These are phyloP conservation scores for Fusarium devonianum DNA, from an alignment of 2,329 filamentous ascomycete genomes.

Conservation along the genomic window DNA sequence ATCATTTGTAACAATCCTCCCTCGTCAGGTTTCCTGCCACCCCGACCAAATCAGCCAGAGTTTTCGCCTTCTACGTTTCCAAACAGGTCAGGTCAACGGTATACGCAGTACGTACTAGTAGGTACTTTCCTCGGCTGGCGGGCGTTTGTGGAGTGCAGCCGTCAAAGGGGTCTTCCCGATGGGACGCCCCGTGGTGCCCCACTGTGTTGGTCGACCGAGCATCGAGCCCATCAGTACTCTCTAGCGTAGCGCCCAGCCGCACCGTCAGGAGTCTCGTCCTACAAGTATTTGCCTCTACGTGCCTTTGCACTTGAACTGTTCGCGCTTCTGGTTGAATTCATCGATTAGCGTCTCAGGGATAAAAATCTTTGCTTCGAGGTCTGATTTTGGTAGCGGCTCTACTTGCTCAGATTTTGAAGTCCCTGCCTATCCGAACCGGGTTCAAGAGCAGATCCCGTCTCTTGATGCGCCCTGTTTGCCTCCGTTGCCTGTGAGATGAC, in stretches of 20 bases:
- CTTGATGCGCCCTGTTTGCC: conserved; percentile 28
- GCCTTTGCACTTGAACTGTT: conserved; percentile 14
- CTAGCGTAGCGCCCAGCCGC: conserved; percentile 24
- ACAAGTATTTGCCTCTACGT: conserved; percentile 5
- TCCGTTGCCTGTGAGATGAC: conserved; percentile 3
- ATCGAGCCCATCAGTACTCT: conserved; percentile 28
- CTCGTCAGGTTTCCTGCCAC: conserved; percentile 24
- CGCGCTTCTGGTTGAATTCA: conserved; percentile 11
- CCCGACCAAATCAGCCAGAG: conserved; percentile 1
- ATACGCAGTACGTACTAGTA: no score
- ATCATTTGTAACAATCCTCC: no score
- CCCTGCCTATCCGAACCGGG: conserved; percentile 2
- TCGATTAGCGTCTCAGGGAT: conserved; percentile 22
- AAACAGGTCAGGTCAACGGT: conserved; percentile 16
- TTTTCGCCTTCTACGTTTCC: no score
- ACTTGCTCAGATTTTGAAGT: conserved; percentile 7
- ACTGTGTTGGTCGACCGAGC: conserved; percentile 20
- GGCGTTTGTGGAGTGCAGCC: conserved; percentile 37
- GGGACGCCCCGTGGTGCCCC: conserved; percentile 38
- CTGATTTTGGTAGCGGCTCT: conserved; percentile 8
- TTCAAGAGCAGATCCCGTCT: conserved; percentile 7
- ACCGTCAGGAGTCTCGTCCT: conserved; percentile 20
- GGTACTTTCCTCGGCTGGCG: conserved; percentile 29
- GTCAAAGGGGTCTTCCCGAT: conserved; percentile 42
- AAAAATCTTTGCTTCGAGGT: conserved; percentile 8